These are phyloP conservation scores for Pseudotsuga menziesii DNA, from an alignment of 75 land plant species.

Conservation along the genomic window DNA sequence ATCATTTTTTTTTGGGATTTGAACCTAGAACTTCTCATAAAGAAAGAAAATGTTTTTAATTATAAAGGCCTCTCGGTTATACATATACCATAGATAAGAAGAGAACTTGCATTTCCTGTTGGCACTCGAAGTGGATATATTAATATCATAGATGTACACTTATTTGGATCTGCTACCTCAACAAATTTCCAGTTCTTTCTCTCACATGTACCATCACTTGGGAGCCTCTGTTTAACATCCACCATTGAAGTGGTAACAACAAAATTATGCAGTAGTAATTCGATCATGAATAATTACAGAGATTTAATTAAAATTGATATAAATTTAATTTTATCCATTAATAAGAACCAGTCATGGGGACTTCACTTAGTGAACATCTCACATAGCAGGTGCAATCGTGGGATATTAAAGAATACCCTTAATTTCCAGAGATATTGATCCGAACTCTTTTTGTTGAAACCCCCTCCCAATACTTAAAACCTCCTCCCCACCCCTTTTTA, in stretches of 20 bases:
- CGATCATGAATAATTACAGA: background rate
- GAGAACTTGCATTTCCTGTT: constrained; percentile 33
- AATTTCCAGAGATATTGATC: too few species aligned
- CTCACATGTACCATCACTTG: constrained; percentile 45
- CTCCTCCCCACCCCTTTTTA: too few species aligned
- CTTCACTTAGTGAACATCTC: too few species aligned
- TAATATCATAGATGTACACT: constrained; percentile 42
- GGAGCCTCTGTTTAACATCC: constrained; percentile 66
- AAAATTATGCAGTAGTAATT: background rate
- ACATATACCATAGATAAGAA: background rate
- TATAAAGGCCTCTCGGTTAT: too few species aligned
- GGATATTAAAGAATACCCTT: too few species aligned
- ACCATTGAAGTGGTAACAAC: background rate
- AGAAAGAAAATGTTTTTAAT: too few species aligned
- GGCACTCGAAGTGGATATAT: constrained; percentile 41
- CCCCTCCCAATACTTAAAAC: too few species aligned
- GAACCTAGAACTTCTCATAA: too few species aligned
- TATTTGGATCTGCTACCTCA: constrained; percentile 46
- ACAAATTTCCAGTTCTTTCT: constrained; percentile 52
- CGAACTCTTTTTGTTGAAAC: too few species aligned
- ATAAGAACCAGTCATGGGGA: too few species aligned
- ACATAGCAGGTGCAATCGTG: too few species aligned
- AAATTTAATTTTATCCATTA: background rate
- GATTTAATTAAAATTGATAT: background rate
- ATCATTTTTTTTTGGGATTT: too few species aligned